These are phyloP conservation scores for Niveomyces coronatus DNA, from an alignment of 2,329 filamentous ascomycete genomes.

Conservation along the genomic window DNA sequence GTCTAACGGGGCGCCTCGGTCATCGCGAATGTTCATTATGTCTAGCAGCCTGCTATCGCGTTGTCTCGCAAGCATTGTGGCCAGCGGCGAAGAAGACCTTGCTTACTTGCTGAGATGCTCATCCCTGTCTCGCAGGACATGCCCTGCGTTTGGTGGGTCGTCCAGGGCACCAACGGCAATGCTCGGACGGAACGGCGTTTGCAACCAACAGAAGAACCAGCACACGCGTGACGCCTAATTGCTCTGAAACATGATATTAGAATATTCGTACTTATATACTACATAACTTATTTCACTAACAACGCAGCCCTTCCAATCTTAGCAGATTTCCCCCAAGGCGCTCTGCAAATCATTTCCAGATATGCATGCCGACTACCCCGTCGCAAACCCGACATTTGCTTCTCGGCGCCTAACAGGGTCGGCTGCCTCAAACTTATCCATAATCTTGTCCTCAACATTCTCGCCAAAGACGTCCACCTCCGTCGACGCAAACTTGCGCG, in stretches of 20 bases:
- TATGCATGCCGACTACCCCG: too few relatives aligned
- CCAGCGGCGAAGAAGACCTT: too few relatives aligned
- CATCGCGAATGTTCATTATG: not conserved
- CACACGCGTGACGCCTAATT: not conserved
- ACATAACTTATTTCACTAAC: not conserved
- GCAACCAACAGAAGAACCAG: not conserved
- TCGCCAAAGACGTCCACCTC: conserved; percentile 47
- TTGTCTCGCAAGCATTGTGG: too few relatives aligned
- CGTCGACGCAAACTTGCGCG: conserved; percentile 59
- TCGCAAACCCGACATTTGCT: conserved; percentile 13
- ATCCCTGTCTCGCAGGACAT: too few relatives aligned
- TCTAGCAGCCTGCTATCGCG: too few relatives aligned
- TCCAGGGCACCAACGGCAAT: conserved; percentile 3
- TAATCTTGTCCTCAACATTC: conserved; percentile 34
- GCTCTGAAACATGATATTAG: not conserved
- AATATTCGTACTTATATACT: conserved; percentile 2
- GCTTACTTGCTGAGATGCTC: too few relatives aligned
- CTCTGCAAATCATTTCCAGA: too few relatives aligned
- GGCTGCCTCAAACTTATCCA: conserved; percentile 35
- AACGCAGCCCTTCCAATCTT: too few relatives aligned
- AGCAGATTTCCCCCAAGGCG: too few relatives aligned
- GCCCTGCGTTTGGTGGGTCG: conserved; percentile 8
- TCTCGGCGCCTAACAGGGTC: conserved; percentile 5
- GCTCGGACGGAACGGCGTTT: conserved; percentile 6
- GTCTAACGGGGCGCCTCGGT: not conserved